Conservation (phyloP, 202 grass and related monocot genomes). For the Tripidium arundinaceum region DNA sequence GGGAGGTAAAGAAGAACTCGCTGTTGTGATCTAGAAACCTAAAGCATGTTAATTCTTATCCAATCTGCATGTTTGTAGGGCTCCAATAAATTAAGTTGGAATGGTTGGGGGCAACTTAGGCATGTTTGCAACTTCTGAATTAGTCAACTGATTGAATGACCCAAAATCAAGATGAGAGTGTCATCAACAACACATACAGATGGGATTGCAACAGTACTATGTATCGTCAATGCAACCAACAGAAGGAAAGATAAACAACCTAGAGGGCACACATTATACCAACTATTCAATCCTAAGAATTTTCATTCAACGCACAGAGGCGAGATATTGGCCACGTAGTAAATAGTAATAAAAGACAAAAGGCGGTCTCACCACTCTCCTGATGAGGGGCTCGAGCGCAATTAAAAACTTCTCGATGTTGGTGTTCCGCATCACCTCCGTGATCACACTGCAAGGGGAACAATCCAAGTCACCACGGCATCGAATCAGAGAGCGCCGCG, state of each 20-base stretch:
- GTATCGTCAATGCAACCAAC: not conserved
- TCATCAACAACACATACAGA: too few species aligned
- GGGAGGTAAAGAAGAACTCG: not conserved
- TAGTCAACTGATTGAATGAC: too few species aligned
- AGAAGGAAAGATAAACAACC: not conserved
- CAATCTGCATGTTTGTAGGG: too few species aligned
- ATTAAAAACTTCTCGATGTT: conserved; percentile 47
- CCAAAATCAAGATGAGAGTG: not conserved
- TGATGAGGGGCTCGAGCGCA: conserved; percentile 49
- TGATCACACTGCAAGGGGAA: conserved; percentile 38
- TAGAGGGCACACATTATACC: not conserved
- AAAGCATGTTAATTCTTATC: too few species aligned
- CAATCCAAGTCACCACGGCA: not conserved
- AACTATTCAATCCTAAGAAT: not conserved
- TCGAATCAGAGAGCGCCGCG: not conserved
- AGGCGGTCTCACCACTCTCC: conserved; percentile 43
- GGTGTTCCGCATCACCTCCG: conserved; percentile 55
- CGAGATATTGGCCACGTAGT: not conserved
- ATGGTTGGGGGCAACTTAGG: too few species aligned
- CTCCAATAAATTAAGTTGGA: too few species aligned
- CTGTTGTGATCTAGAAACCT: too few species aligned
- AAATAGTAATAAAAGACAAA: not conserved
- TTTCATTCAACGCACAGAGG: not conserved
- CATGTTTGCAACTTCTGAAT: too few species aligned
- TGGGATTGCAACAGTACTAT: too few species aligned